phyloP scores from a whole-genome alignment of 2,329 filamentous ascomycete species.

The Leptographium radiaticola region DNA sequence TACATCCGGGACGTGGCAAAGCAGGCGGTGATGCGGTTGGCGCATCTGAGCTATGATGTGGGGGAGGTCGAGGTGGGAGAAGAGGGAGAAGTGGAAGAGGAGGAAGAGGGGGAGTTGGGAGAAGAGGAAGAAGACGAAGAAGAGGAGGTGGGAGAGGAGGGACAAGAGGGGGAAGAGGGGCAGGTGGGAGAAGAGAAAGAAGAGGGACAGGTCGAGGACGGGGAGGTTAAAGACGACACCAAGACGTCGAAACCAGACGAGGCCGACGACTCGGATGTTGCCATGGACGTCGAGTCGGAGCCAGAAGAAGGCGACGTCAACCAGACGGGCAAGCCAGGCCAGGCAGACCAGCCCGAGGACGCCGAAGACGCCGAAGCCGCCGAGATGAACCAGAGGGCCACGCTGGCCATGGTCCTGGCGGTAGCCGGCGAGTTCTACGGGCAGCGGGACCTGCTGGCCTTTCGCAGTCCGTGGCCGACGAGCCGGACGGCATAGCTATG shows the following conservation, averaged over 20 bases:
- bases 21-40: slow-evolving; percentile 50
- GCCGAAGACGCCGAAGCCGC: slow-evolving; percentile 11
- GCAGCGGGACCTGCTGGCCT: slow-evolving; percentile 72
- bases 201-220: too few species aligned
- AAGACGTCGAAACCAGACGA: slow-evolving; percentile 14
- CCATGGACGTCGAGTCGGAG: slow-evolving; percentile 10
- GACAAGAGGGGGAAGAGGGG: slow-evolving; percentile 22
- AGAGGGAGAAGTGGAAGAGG: slow-evolving; percentile 27
- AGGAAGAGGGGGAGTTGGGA: slow-evolving; percentile 17
- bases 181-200: slow-evolving; percentile 15
- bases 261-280: slow-evolving; percentile 12
- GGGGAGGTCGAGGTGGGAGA: slow-evolving; percentile 32
- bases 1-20: slow-evolving; percentile 70
- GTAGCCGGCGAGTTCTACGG: slow-evolving; percentile 82
- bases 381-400: slow-evolving; percentile 47
- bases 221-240: slow-evolving; percentile 17
- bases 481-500: neutral
- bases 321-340: neutral
- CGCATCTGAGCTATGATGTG: slow-evolving; percentile 40
- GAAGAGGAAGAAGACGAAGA: slow-evolving; percentile 18
- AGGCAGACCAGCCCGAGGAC: slow-evolving; percentile 2
- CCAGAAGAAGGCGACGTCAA: neutral
- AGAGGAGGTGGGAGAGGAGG: slow-evolving; percentile 19
- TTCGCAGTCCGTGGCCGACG: slow-evolving; percentile 41
- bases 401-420: slow-evolving; percentile 83